Conservation (phyloP, 179 eudicot genomes). For the Patellifolia procumbens region DNA sequence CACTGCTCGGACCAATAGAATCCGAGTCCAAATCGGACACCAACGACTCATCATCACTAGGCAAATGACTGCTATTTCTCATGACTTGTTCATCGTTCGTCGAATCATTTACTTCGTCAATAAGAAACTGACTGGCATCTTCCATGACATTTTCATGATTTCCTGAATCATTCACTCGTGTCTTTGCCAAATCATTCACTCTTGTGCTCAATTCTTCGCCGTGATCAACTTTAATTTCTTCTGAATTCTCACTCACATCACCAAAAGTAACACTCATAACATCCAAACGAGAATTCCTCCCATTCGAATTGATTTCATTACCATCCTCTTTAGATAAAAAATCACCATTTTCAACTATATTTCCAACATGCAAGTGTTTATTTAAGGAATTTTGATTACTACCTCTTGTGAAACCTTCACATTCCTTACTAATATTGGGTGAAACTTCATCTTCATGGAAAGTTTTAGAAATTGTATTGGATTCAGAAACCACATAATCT, state of each 20-base stretch:
- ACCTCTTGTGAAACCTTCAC: not conserved
- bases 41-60: slow-evolving; percentile 31
- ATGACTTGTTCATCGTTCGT: not conserved
- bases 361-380: not conserved
- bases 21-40: slow-evolving; percentile 51
- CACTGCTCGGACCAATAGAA: slow-evolving; percentile 43
- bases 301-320: not conserved
- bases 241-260: not conserved
- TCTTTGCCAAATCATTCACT: slow-evolving; percentile 4
- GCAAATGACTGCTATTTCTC: slow-evolving; percentile 7
- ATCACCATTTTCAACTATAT: not conserved
- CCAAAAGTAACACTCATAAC: not conserved
- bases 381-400: not conserved
- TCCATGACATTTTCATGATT: not conserved
- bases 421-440: not conserved
- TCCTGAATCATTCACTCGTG: slow-evolving; percentile 36
- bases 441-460: not conserved
- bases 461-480: not conserved
- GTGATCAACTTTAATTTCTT: slow-evolving; percentile 6
- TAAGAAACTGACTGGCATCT: not conserved
- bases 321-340: no score
- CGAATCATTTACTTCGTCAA: not conserved
- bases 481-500: slow-evolving; percentile 2
- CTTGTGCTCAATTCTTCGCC: slow-evolving; percentile 4
- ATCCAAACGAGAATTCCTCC: not conserved